These are phyloP conservation scores for Giardia muris DNA, from an alignment of 208 protist species.

Conservation along the genomic window DNA sequence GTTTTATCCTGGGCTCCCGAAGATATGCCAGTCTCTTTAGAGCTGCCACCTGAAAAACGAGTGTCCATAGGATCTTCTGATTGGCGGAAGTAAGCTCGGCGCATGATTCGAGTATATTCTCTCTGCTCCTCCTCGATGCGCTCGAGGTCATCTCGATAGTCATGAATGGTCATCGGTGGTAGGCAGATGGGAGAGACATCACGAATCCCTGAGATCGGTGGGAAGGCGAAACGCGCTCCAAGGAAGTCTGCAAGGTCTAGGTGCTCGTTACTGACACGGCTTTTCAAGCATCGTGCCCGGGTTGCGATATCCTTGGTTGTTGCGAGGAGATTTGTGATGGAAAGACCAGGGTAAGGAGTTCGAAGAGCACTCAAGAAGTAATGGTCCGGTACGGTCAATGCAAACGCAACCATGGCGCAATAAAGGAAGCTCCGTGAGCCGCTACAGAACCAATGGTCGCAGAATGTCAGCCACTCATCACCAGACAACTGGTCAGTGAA, in stretches of 20 bases:
- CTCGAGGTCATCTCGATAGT: neutral
- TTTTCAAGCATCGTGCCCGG: neutral
- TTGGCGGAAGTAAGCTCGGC: neutral
- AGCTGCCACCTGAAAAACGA: neutral
- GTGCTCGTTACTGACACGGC: neutral
- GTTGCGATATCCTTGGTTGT: neutral
- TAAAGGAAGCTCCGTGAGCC: neutral
- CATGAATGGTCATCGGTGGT: neutral
- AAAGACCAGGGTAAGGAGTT: neutral
- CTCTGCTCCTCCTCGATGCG: neutral
- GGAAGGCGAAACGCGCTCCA: neutral
- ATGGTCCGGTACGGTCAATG: neutral
- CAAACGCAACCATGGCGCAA: neutral
- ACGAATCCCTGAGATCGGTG: neutral
- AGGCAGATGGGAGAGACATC: neutral
- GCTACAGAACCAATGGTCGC: neutral
- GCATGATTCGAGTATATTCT: neutral
- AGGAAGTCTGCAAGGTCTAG: neutral
- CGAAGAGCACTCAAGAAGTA: neutral
- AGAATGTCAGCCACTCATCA: constrained; percentile 9
- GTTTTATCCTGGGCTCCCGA: neutral
- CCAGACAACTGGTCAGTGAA: constrained; percentile 18
- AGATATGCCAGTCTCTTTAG: neutral
- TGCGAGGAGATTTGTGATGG: neutral
- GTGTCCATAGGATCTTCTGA: neutral